Conservation (phyloP, 169 alveolate species). For the Besnoitia besnoiti region DNA sequence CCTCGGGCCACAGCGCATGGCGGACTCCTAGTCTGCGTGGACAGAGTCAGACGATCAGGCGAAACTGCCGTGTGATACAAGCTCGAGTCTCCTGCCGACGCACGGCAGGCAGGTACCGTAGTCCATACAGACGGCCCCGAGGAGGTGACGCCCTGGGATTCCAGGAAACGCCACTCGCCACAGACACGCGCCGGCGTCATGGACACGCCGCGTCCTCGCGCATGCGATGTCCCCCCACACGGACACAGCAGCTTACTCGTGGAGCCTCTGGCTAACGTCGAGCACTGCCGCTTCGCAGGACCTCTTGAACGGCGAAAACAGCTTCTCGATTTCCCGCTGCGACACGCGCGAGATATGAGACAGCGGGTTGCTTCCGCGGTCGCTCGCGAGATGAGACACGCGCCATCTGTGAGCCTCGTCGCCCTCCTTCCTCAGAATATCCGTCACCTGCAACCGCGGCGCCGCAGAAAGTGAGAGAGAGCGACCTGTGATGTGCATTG, state of each 20-base stretch:
- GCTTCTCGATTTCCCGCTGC: not conserved
- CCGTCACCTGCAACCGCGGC: slow-evolving; percentile 8
- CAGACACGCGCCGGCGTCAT: too few relatives aligned
- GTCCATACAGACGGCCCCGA: too few relatives aligned
- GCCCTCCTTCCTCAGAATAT: not conserved
- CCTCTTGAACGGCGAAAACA: not conserved
- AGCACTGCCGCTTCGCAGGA: not conserved
- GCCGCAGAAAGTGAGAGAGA: too few relatives aligned
- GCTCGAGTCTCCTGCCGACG: too few relatives aligned
- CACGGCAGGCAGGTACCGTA: too few relatives aligned
- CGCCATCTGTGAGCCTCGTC: not conserved
- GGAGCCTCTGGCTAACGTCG: not conserved
- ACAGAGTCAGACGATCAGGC: not conserved
- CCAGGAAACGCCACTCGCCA: too few relatives aligned
- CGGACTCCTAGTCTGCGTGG: not conserved
- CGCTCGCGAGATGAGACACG: not conserved
- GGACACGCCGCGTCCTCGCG: too few relatives aligned
- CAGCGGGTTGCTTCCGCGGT: not conserved
- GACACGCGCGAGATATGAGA: not conserved
- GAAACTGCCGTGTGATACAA: too few relatives aligned
- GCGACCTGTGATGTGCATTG: too few relatives aligned
- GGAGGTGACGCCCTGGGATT: too few relatives aligned
- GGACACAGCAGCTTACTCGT: not conserved
- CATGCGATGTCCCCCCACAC: too few relatives aligned
- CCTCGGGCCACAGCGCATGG: not conserved